Evolutionary conservation across 2,329 filamentous ascomycete species (phyloP).

Genomic region (Beauveria varroae): DNA sequence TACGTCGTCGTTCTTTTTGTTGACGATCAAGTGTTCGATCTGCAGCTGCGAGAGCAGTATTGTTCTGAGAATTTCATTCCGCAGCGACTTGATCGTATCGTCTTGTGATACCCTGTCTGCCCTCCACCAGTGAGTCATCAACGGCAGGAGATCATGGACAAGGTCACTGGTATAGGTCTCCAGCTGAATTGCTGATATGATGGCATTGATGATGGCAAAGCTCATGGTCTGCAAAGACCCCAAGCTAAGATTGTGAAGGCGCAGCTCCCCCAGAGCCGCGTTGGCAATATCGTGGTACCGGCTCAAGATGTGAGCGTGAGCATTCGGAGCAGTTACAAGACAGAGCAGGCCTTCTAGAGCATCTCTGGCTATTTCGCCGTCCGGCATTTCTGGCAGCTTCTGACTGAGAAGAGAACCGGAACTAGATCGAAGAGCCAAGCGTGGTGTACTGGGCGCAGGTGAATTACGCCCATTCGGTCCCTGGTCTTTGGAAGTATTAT

Average conservation of each 20-base stretch:
- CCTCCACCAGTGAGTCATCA: slow-evolving; percentile 72
- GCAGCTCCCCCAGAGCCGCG: slow-evolving; percentile 53
- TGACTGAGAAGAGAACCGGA: slow-evolving; percentile 23
- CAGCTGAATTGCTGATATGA: slow-evolving; percentile 58
- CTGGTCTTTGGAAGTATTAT: slow-evolving; percentile 30
- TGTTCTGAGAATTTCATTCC: slow-evolving; percentile 70
- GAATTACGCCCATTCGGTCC: slow-evolving; percentile 34
- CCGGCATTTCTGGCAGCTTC: slow-evolving; percentile 19
- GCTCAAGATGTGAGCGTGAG: slow-evolving; percentile 18
- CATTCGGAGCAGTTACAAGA: slow-evolving; percentile 3
- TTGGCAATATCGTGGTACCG: slow-evolving; percentile 49
- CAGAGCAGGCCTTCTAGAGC: slow-evolving; percentile 53
- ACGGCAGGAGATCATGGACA: slow-evolving; percentile 55
- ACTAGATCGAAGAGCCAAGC: slow-evolving; percentile 23
- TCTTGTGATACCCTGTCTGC: slow-evolving; percentile 56
- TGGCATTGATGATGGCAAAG: slow-evolving; percentile 66
- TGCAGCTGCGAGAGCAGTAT: slow-evolving; percentile 60
- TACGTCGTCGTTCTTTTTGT: slow-evolving; percentile 32
- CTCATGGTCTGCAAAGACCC: slow-evolving; percentile 62
- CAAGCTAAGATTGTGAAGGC: slow-evolving; percentile 47
- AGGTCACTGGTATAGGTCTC: slow-evolving; percentile 57
- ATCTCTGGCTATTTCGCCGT: slow-evolving; percentile 28
- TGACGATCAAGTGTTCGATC: slow-evolving; percentile 47
- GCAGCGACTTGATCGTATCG: slow-evolving; percentile 53
- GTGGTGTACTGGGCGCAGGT: slow-evolving; percentile 32